These are phyloP conservation scores for Naganishia vaughanmartiniae DNA, from an alignment of 768 basidiomycete species.

Conservation along the genomic window DNA sequence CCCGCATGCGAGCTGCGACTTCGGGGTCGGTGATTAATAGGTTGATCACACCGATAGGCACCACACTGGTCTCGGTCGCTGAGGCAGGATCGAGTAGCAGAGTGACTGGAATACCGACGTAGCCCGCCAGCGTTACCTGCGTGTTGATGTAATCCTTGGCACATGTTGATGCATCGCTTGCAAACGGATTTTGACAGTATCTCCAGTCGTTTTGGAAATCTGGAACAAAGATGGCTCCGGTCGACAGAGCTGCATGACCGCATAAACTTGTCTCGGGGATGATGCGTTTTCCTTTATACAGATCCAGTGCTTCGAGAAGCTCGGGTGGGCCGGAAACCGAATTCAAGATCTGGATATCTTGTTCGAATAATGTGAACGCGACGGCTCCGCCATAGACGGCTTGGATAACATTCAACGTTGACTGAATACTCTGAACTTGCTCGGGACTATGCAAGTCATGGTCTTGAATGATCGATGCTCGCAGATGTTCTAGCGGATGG, in stretches of 20 bases:
- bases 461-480: conserved; percentile 34
- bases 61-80: neutral
- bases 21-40: conserved; percentile 22
- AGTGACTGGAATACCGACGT: conserved; percentile 11
- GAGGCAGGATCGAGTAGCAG: conserved; percentile 7
- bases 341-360: neutral
- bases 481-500: conserved; percentile 32
- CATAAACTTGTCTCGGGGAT: conserved; percentile 21
- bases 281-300: conserved; percentile 14
- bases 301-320: conserved; percentile 4
- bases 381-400: conserved; percentile 35
- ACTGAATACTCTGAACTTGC: conserved; percentile 38
- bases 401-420: conserved; percentile 34
- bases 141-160: conserved; percentile 18
- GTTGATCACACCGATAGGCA: conserved; percentile 33
- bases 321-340: conserved; percentile 13
- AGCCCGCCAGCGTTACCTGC: neutral
- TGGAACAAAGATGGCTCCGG: conserved; percentile 6
- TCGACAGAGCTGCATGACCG: conserved; percentile 11
- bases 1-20: neutral
- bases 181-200: conserved; percentile 8
- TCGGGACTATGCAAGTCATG: conserved; percentile 35
- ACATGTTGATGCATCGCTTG: neutral
- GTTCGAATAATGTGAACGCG: conserved; percentile 11
- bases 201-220: conserved; percentile 20